Evolutionary conservation across 1,139 yeast genomes (phyloP).

Genomic region (Blastobotrys persicus): DNA sequence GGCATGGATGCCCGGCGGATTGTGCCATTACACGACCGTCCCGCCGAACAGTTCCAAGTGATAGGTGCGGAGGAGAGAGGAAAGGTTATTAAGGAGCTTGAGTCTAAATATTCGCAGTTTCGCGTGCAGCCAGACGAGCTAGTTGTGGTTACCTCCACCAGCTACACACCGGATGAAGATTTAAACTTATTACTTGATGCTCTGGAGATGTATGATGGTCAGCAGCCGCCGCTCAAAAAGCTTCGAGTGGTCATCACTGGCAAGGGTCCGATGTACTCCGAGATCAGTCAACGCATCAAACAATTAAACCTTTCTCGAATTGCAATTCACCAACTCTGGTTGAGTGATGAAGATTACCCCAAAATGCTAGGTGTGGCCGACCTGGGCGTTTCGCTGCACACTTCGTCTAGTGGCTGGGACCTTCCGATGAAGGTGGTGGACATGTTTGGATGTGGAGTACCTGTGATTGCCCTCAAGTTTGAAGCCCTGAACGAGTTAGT

Average conservation of each 20-base stretch:
- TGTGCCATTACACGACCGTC: constrained; percentile 40
- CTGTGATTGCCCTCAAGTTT: constrained; percentile 76
- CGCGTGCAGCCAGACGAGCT: constrained; percentile 44
- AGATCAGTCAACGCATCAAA: constrained; percentile 45
- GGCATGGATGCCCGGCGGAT: constrained; percentile 44
- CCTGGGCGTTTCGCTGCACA: constrained; percentile 84
- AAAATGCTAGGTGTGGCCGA: constrained; percentile 72
- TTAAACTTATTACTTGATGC: constrained; percentile 68
- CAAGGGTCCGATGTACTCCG: constrained; percentile 76
- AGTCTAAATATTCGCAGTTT: constrained; percentile 24
- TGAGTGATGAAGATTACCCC: constrained; percentile 78
- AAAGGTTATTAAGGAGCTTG: constrained; percentile 46
- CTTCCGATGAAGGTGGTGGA: constrained; percentile 97
- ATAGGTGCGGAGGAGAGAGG: constrained; percentile 35
- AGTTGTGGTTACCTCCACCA: constrained; percentile 78
- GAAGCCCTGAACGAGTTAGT: constrained; percentile 51
- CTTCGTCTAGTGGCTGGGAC: constrained; percentile 90
- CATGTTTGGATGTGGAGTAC: constrained; percentile 94
- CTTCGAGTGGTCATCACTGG: constrained; percentile 81
- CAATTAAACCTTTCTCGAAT: constrained; percentile 21
- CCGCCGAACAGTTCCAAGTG: constrained; percentile 63
- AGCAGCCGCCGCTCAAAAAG: constrained; percentile 41
- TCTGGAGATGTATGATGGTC: constrained; percentile 51
- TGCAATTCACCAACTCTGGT: constrained; percentile 67
- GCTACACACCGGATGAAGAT: constrained; percentile 96